A percentile compares a stretch with the other conserved stretches of the same genome.
Conservation (phyloP, 2,329 filamentous ascomycete species). For the Fusarium pseudograminearum region DNA sequence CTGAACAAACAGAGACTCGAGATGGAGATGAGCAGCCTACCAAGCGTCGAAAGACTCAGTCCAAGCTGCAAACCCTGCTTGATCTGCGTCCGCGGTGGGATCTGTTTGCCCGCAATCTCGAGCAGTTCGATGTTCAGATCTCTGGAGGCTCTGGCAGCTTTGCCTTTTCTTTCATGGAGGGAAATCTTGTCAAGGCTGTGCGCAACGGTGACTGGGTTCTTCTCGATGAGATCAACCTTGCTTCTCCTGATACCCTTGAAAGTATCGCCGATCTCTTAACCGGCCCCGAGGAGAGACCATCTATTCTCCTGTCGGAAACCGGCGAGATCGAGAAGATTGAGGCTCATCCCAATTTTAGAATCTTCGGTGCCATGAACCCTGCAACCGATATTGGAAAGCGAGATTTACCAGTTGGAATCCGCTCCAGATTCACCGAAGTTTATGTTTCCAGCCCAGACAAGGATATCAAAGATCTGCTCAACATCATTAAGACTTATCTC, state of each 20-base stretch:
- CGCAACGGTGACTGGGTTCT: constrained; percentile 97
- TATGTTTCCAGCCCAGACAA: constrained; percentile 93
- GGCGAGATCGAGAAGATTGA: constrained; percentile 91
- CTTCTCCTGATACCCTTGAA: constrained; percentile 93
- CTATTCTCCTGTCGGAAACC: constrained; percentile 90
- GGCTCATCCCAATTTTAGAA: constrained; percentile 91
- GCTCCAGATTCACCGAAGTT: constrained; percentile 94
- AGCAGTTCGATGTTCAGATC: constrained; percentile 84
- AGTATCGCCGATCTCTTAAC: constrained; percentile 90
- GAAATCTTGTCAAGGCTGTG: constrained; percentile 95
- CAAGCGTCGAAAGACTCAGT: constrained; percentile 75
- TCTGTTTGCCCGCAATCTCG: constrained; percentile 78
- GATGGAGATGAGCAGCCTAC: constrained; percentile 66
- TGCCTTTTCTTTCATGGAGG: constrained; percentile 95
- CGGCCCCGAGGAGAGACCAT: constrained; percentile 78
- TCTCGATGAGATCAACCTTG: constrained; percentile 96
- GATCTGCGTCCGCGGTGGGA: constrained; percentile 79
- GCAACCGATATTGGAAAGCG: constrained; percentile 97
- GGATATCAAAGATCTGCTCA: constrained; percentile 86
- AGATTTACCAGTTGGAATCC: constrained; percentile 87
- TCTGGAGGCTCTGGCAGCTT: constrained; percentile 79
- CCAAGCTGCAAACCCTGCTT: constrained; percentile 73
- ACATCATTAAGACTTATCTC: constrained; percentile 90
- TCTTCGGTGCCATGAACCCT: constrained; percentile 99
- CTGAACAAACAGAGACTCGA: constrained; percentile 52